Evolutionary conservation across 169 alveolate species (phyloP), one percentile per base, ranked within the genome.

Genomic region (Plasmodium blacklocki): DNA sequence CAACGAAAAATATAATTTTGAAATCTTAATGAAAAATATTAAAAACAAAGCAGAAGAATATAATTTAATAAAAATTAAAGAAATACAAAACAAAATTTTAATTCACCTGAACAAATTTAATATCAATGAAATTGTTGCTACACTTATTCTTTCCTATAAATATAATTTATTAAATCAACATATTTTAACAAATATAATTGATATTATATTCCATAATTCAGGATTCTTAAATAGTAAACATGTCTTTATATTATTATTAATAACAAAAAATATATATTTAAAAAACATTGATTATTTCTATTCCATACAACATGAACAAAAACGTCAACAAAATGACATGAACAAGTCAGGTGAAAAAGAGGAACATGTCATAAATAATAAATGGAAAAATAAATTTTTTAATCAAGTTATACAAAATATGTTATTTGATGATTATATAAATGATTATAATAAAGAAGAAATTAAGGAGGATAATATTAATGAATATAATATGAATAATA

Each of bases 41-140:
- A 80, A 80, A 56, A 80, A 67, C 52, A 80, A 83, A 15, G 80
- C 90, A 14, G 83, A 80, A 47, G 90, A 80, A 58, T 68, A 80
- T 68, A 80, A 80, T 67, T 60, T 80, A 39, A 80, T 80, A 67
- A 80, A 80, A 60, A 68, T 80, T 56, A 80, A 80, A 68, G 90
- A 80, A 45, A 39, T 52, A 8, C 90, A 80, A 68, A 58, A 68
- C 56, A 80, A 80, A 54, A 80, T 80, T 29, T 50, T 80, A 80
- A 39, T 80, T 43, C 80, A 80, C 45, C 45, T 80, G 43, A 68
- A 68, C 18, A 52, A 70, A n/a, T 80, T 80, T 67, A 80, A 63
- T 12, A 80, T 68, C 7, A 80, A 80, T 32, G 85, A 80, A 68
- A 73, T 80, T 7, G 23, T 80, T 43, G 68, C 74, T 58, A 80